A percentile compares a stretch with the other conserved stretches of the same genome.
phyloP scores from a whole-genome alignment of 2,329 filamentous ascomycete species.

The Pyrenophora teres region DNA sequence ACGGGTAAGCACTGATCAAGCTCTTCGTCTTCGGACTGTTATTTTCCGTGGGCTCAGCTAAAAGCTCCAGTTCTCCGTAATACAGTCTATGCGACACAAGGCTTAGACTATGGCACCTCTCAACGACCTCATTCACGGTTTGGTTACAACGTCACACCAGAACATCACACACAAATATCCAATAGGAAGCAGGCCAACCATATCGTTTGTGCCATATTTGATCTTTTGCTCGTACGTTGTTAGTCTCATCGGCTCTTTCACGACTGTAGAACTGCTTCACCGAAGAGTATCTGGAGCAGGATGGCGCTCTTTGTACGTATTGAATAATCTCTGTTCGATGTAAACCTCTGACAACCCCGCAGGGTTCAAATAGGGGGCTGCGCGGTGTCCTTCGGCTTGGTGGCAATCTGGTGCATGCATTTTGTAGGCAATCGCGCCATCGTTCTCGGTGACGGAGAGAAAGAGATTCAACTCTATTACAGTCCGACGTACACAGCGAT shows the following conservation, averaged over 20 bases:
- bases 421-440: slow-evolving; percentile 84
- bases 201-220: slow-evolving; percentile 53
- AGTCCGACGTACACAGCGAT: slow-evolving; percentile 71
- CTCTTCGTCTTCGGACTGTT: neutral
- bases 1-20: neutral
- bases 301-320: slow-evolving; percentile 40
- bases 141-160: slow-evolving; percentile 10
- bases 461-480: slow-evolving; percentile 72
- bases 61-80: neutral
- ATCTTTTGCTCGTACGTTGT: slow-evolving; percentile 62
- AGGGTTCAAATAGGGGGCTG: slow-evolving; percentile 52
- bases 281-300: slow-evolving; percentile 66
- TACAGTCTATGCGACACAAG: too few species aligned
- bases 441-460: slow-evolving; percentile 64
- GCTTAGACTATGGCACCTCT: neutral
- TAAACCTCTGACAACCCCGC: slow-evolving; percentile 9
- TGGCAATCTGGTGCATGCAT: slow-evolving; percentile 66
- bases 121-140: neutral
- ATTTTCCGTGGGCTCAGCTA: neutral
- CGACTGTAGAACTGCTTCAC: slow-evolving; percentile 82
- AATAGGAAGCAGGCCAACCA: slow-evolving; percentile 43
- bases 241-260: slow-evolving; percentile 75
- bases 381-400: slow-evolving; percentile 52
- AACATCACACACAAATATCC: slow-evolving; percentile 35
- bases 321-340: slow-evolving; percentile 23